Conservation (phyloP, 2,329 filamentous ascomycete species). For the Sarocladiaceae sp. region DNA sequence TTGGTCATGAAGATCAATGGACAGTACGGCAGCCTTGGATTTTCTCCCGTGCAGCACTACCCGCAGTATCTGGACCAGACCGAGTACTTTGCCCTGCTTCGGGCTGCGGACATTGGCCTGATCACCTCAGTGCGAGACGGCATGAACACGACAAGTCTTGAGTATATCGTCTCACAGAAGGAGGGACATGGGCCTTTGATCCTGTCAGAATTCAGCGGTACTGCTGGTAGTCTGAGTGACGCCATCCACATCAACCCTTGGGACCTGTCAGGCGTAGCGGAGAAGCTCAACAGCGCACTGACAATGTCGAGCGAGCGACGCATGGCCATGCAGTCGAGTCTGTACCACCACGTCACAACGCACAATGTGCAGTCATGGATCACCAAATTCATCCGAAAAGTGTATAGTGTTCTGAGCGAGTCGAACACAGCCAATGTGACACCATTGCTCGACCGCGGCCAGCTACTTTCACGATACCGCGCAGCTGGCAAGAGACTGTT, state of each 20-base stretch:
- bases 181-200: conserved; percentile 83
- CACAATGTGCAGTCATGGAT: conserved; percentile 88
- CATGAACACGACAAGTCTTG: conserved; percentile 95
- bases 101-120: conserved; percentile 82
- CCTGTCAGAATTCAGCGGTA: conserved; percentile 93
- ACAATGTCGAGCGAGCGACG: conserved; percentile 65
- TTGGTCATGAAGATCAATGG: conserved; percentile 90
- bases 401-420: conserved; percentile 73
- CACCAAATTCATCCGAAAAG: conserved; percentile 67
- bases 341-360: conserved; percentile 78
- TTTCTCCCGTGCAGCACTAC: conserved; percentile 89
- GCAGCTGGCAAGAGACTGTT: conserved; percentile 74
- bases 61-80: conserved; percentile 84
- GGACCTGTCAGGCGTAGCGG: conserved; percentile 79
- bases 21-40: conserved; percentile 78
- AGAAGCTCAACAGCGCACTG: conserved; percentile 74
- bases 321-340: conserved; percentile 60
- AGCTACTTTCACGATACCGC: conserved; percentile 68
- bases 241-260: conserved; percentile 97
- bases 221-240: conserved; percentile 74
- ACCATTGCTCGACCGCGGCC: conserved; percentile 70
- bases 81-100: conserved; percentile 91
- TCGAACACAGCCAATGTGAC: conserved; percentile 71
- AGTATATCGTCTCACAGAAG: conserved; percentile 90
- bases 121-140: conserved; percentile 95